Evolutionary conservation across 2,329 filamentous ascomycete species (phyloP), one percentile per base, ranked within the genome.

Genomic region (Alternaria triticimaculans): DNA sequence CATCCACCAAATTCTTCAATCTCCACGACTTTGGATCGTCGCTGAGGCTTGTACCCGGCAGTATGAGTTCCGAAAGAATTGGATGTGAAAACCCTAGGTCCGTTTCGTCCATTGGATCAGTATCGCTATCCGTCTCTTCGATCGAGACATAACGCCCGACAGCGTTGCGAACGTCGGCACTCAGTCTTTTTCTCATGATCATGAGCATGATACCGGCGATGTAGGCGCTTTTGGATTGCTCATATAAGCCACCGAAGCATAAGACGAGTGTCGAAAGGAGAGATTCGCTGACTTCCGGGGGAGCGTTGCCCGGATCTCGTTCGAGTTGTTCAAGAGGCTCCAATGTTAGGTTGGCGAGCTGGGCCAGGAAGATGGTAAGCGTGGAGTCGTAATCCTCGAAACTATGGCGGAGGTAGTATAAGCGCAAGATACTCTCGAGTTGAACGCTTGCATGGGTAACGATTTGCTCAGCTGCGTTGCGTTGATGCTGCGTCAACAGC

Each of bases 261-360:
- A 70, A 37, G 23, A 68, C 63, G 11, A 70, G 61, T 18, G 67
- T 68, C 7, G 67, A 68, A 3, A 64, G 51, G 9, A 68, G 45
- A 11, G 60, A 20, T 26, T 69, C 55, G 28, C 63, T 53, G 25
- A 55, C 15, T 3, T 45, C 44, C 14, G 5, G 14, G 9, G 56
- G 50, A 12, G 45, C 60, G 41, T 15, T 41, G 25, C 21, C 33
- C 15, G 48, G 56, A 14, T 55, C 28, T 21, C 53, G 49, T 28
- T 63, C 60, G 28, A 60, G 25, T 14, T 44, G 43, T 41, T 28
- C 28, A 10, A 66, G 33, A 15, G 58, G 59, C 21, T 49, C 28
- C 30, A 65, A 55, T 10, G 54, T 59, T 5, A 58, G 30, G 41
- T 65, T 60, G 15, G 57, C 60, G 12, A 69, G 62, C 55, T 67